phyloP scores from a whole-genome alignment of 2,329 filamentous ascomycete genomes.

The Trichoderma pleuroti region DNA sequence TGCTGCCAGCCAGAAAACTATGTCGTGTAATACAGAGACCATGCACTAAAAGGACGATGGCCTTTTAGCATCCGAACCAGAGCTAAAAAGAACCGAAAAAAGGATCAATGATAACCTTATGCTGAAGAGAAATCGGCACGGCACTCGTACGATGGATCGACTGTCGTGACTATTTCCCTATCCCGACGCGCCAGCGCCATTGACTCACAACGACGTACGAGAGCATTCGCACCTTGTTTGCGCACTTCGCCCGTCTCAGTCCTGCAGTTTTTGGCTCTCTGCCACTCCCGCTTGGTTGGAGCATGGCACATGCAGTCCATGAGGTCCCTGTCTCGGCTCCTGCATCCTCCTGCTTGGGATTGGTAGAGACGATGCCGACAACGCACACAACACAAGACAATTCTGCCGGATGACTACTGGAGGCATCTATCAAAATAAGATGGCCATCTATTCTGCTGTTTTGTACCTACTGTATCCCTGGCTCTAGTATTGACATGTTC shows the following conservation, averaged over 20 bases:
- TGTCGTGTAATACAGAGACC: not conserved
- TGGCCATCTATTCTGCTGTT: not conserved
- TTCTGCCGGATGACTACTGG: too few species aligned
- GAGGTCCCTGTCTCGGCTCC: not conserved
- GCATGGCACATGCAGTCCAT: conserved; percentile 12
- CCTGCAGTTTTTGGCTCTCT: not conserved
- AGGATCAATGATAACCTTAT: not conserved
- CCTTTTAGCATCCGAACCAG: not conserved
- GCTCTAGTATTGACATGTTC: not conserved
- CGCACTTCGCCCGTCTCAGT: not conserved
- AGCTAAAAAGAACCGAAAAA: too few species aligned
- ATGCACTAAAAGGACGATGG: not conserved
- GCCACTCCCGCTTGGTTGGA: not conserved
- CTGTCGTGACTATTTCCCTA: not conserved
- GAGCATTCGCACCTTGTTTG: not conserved
- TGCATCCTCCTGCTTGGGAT: not conserved
- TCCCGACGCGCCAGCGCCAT: not conserved
- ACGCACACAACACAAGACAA: not conserved
- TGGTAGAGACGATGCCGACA: not conserved
- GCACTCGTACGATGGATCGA: not conserved
- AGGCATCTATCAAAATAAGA: not conserved
- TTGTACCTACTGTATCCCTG: not conserved
- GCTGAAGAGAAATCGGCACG: not conserved
- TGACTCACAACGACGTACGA: conserved; percentile 15
- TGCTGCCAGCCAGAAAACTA: not conserved